Conservation (phyloP, 2,329 filamentous ascomycete species). For the Helotiales sp. region DNA sequence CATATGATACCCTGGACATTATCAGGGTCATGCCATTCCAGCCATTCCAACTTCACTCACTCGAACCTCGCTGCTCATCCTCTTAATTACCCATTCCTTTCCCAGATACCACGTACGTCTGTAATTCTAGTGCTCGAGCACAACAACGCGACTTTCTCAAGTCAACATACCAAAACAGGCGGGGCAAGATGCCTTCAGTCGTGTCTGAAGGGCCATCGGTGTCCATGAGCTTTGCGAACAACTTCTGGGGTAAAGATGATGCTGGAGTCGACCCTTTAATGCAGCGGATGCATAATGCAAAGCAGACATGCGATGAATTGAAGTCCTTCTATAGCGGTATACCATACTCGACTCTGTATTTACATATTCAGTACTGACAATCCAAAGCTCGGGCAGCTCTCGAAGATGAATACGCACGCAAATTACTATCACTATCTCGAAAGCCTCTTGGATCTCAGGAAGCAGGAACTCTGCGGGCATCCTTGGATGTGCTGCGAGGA, state of each 20-base stretch:
- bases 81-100: neutral
- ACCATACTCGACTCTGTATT: slow-evolving; percentile 35
- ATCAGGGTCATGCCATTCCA: slow-evolving; percentile 22
- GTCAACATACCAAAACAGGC: slow-evolving; percentile 6
- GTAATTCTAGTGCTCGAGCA: neutral
- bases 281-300: slow-evolving; percentile 92
- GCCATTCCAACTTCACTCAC: slow-evolving; percentile 4
- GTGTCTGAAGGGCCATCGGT: slow-evolving; percentile 44
- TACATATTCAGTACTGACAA: slow-evolving; percentile 13
- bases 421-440: slow-evolving; percentile 81
- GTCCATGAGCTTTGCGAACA: slow-evolving; percentile 75
- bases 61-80: neutral
- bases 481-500: slow-evolving; percentile 83
- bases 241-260: slow-evolving; percentile 99
- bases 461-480: slow-evolving; percentile 79
- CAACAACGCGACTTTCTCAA: neutral
- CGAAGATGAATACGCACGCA: slow-evolving; percentile 95
- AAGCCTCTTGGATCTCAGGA: slow-evolving; percentile 91
- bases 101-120: neutral
- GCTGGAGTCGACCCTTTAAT: slow-evolving; percentile 90
- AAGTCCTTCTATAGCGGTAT: slow-evolving; percentile 86
- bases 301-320: slow-evolving; percentile 92
- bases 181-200: slow-evolving; percentile 18
- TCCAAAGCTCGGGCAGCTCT: slow-evolving; percentile 80
- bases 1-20: slow-evolving; percentile 20